Conservation (phyloP, 352 stramenopile species). For the Phytophthora multivora region DNA sequence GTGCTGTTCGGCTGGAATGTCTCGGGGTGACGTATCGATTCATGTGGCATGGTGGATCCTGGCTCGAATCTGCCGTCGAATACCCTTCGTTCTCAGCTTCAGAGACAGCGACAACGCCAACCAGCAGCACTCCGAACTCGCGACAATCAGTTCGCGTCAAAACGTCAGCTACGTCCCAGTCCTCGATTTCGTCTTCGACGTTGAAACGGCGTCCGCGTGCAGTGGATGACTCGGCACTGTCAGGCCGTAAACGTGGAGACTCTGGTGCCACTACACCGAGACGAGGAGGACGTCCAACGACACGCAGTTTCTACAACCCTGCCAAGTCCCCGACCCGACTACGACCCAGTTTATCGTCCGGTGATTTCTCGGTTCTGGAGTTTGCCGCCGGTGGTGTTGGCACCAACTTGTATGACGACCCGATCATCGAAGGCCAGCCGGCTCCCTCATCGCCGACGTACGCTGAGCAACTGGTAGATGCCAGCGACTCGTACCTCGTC, state of each 20-base stretch:
- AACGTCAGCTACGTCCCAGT: constrained; percentile 18
- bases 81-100: constrained; percentile 37
- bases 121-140: constrained; percentile 29
- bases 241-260: constrained; percentile 31
- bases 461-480: constrained; percentile 23
- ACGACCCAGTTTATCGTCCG: constrained; percentile 33
- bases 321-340: constrained; percentile 31
- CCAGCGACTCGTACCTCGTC: constrained; percentile 12
- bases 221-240: constrained; percentile 49
- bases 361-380: constrained; percentile 32
- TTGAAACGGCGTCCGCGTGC: constrained; percentile 31
- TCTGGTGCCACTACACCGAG: constrained; percentile 25
- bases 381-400: constrained; percentile 23
- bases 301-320: constrained; percentile 44
- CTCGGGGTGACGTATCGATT: constrained; percentile 55
- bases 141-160: constrained; percentile 33
- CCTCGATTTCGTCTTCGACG: constrained; percentile 22
- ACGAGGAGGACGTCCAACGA: constrained; percentile 29
- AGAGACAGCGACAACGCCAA: constrained; percentile 2
- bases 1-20: constrained; percentile 58
- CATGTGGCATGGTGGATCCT: constrained; percentile 59
- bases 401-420: constrained; percentile 42
- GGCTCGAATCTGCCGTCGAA: constrained; percentile 63
- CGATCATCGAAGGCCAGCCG: constrained; percentile 42
- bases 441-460: constrained; percentile 37